These are phyloP conservation scores for Suillus subalutaceus DNA, from an alignment of 768 basidiomycete species.

Conservation along the genomic window DNA sequence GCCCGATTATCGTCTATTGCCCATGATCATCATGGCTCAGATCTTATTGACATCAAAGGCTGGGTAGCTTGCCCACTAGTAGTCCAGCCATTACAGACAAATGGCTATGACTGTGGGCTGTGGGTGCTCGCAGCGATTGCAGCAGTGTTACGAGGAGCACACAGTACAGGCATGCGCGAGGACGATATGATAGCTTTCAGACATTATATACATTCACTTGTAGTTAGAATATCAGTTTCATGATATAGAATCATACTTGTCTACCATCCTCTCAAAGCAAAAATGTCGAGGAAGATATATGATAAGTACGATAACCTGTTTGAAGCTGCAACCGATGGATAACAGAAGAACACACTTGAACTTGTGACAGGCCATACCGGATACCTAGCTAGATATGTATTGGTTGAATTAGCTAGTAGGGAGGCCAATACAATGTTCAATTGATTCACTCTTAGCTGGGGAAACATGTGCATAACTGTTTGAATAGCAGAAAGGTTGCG, in stretches of 20 bases:
- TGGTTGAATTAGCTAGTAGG: too few species aligned
- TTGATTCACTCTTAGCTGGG: neutral
- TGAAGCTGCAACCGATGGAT: too few species aligned
- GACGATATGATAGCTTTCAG: constrained; percentile 15
- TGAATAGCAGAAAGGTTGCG: neutral
- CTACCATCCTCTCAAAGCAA: too few species aligned
- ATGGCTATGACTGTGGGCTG: constrained; percentile 5
- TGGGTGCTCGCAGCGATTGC: constrained; percentile 7
- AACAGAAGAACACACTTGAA: too few species aligned
- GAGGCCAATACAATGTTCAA: neutral
- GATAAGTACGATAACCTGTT: too few species aligned
- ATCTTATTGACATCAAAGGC: constrained; percentile 4
- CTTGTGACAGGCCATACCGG: too few species aligned
- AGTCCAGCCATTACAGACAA: constrained; percentile 1
- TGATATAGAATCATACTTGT: neutral
- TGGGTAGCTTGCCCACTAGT: constrained; percentile 10
- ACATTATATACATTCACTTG: constrained; percentile 10
- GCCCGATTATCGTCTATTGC: neutral
- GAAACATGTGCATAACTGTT: neutral
- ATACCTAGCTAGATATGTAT: too few species aligned
- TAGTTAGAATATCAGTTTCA: constrained; percentile 6
- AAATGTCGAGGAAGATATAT: too few species aligned
- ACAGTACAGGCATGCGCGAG: constrained; percentile 16
- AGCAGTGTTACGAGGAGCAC: neutral
- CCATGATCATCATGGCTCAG: neutral